phyloP scores from a whole-genome alignment of 768 basidiomycete species.

The Udeniomyces megalosporus region DNA sequence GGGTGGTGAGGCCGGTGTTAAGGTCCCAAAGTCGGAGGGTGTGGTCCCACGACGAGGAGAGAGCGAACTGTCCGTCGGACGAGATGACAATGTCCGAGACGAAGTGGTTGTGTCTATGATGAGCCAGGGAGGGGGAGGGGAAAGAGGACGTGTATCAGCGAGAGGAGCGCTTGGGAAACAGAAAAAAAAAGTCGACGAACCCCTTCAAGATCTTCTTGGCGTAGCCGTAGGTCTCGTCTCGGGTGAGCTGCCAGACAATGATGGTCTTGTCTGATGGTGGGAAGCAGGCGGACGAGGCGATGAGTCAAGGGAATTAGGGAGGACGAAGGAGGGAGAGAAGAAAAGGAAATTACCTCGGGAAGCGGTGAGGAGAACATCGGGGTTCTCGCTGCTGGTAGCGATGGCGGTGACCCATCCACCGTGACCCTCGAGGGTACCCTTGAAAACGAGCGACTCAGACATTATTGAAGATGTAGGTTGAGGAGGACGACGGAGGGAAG shows the following conservation, averaged over 20 bases:
- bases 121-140: not conserved
- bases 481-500: too few species aligned
- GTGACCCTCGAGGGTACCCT: constrained; percentile 83
- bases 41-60: constrained; percentile 99
- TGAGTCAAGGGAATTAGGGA: not conserved
- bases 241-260: constrained; percentile 97
- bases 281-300: not conserved
- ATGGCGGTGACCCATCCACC: constrained; percentile 98
- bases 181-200: not conserved
- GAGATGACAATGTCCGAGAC: constrained; percentile 98
- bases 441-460: constrained; percentile 74
- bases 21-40: constrained; percentile 99
- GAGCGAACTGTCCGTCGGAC: constrained; percentile 97
- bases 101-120: constrained; percentile 94
- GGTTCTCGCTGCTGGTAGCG: constrained; percentile 95
- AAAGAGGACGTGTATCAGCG: not conserved
- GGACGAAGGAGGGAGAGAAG: not conserved
- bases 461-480: constrained; percentile 30
- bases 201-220: constrained; percentile 95
- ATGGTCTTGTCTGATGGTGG: constrained; percentile 77
- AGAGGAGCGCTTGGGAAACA: not conserved
- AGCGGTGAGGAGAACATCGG: constrained; percentile 95
- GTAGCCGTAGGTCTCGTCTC: constrained; percentile 67
- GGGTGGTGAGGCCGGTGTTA: constrained; percentile 89
- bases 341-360: constrained; percentile 58